Evolutionary conservation across 441 rosid genomes (phyloP).

Genomic region (Isatis lusitanica): DNA sequence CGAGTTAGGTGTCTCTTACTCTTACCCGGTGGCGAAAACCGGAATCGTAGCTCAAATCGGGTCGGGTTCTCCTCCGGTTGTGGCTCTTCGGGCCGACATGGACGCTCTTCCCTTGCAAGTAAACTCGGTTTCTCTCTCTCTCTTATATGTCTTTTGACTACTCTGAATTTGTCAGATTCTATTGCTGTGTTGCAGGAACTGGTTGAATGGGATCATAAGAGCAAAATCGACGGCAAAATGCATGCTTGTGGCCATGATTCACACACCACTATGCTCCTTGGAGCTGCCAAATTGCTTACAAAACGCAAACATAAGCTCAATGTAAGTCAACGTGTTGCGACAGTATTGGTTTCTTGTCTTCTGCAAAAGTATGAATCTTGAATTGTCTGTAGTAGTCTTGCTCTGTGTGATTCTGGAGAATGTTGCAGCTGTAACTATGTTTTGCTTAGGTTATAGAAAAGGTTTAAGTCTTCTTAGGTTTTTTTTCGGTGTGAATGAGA

Average conservation of each 20-base stretch:
- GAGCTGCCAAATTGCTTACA: slow-evolving; percentile 82
- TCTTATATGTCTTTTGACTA: background rate
- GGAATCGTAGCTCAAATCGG: slow-evolving; percentile 79
- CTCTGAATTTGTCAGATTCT: background rate
- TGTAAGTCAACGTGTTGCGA: slow-evolving; percentile 32
- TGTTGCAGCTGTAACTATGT: background rate
- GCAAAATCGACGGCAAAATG: slow-evolving; percentile 74
- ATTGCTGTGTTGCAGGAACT: slow-evolving; percentile 50
- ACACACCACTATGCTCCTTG: slow-evolving; percentile 82
- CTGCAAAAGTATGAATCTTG: background rate
- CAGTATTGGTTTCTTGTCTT: background rate
- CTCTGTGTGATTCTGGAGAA: background rate
- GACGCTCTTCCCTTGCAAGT: slow-evolving; percentile 79
- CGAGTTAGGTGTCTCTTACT: slow-evolving; percentile 51
- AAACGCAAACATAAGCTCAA: slow-evolving; percentile 58
- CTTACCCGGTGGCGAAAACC: slow-evolving; percentile 67
- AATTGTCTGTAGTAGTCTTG: background rate
- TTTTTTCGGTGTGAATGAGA: slow-evolving; percentile 1
- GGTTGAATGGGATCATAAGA: slow-evolving; percentile 81
- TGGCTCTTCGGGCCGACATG: slow-evolving; percentile 86
- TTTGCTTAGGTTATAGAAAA: background rate
- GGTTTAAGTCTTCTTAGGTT: background rate
- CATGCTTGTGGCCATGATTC: slow-evolving; percentile 86
- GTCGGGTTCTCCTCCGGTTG: slow-evolving; percentile 60
- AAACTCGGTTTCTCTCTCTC: background rate